These are phyloP conservation scores for Solanum peruvianum DNA, from an alignment of 257 asterid genomes.

Conservation along the genomic window DNA sequence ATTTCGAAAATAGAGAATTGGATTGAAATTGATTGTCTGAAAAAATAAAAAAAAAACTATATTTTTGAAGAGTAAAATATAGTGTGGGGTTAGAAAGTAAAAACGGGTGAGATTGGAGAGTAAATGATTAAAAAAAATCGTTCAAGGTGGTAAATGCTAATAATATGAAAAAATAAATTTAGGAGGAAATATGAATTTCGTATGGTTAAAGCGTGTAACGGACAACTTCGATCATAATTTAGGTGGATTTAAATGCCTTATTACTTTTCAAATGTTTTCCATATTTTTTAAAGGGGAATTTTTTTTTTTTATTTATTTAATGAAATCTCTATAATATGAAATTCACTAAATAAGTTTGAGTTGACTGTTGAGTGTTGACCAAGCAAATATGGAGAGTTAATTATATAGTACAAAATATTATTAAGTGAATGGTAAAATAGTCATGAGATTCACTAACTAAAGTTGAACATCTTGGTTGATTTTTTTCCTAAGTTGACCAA, in stretches of 20 bases:
- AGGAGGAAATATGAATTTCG: accelerated
- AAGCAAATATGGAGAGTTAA: neutral
- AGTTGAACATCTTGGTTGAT: neutral
- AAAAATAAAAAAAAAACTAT: too few relatives aligned
- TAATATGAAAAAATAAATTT: neutral
- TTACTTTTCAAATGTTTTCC: neutral
- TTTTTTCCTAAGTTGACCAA: neutral
- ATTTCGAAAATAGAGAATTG: too few relatives aligned
- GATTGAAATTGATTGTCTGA: too few relatives aligned
- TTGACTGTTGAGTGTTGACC: neutral
- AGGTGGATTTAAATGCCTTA: neutral
- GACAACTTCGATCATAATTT: neutral
- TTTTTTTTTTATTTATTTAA: neutral
- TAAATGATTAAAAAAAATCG: neutral
- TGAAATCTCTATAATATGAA: neutral
- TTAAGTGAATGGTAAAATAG: neutral
- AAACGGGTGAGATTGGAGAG: neutral
- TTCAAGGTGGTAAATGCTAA: neutral
- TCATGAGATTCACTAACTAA: neutral
- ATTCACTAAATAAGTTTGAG: neutral
- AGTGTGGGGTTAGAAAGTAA: too few relatives aligned
- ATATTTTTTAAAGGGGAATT: neutral
- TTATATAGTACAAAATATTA: neutral
- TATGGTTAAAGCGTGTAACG: neutral
- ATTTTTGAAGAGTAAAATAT: too few relatives aligned